Evolutionary conservation across 805 yeast genomes (phyloP).

Genomic region (Candida schatavii): DNA sequence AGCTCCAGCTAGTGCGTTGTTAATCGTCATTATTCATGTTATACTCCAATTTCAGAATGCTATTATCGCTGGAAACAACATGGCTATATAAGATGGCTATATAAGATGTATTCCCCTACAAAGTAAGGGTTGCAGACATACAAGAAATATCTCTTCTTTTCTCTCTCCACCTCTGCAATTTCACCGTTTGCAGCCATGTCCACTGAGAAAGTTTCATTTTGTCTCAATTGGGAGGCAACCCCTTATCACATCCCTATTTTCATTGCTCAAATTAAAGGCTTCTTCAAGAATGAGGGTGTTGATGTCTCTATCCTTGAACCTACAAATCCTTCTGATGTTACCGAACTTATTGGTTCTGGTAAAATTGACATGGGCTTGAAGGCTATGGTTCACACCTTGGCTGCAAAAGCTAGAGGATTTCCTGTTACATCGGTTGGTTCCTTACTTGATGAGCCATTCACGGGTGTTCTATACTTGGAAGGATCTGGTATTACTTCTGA

Average conservation of each 20-base stretch:
- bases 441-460: constrained; percentile 55
- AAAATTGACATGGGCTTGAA: constrained; percentile 58
- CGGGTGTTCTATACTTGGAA: constrained; percentile 51
- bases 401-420: constrained; percentile 58
- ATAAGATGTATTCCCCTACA: no score
- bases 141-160: background rate
- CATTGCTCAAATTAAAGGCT: constrained; percentile 49
- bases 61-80: no score
- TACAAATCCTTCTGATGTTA: constrained; percentile 56
- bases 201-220: constrained; percentile 49
- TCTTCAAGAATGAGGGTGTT: constrained; percentile 47
- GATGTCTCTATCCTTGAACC: constrained; percentile 55
- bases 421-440: constrained; percentile 57
- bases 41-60: no score
- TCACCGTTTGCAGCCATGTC: constrained; percentile 23
- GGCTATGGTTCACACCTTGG: constrained; percentile 60
- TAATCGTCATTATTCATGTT: no score
- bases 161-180: no score
- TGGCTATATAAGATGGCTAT: no score
- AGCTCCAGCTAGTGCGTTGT: no score
- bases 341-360: constrained; percentile 55
- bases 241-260: constrained; percentile 56
- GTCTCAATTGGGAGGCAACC: constrained; percentile 53
- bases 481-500: constrained; percentile 51
- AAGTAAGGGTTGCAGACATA: no score